These are phyloP conservation scores for Dictyostelium brefeldianum DNA, from an alignment of 78 protist species.

Conservation along the genomic window DNA sequence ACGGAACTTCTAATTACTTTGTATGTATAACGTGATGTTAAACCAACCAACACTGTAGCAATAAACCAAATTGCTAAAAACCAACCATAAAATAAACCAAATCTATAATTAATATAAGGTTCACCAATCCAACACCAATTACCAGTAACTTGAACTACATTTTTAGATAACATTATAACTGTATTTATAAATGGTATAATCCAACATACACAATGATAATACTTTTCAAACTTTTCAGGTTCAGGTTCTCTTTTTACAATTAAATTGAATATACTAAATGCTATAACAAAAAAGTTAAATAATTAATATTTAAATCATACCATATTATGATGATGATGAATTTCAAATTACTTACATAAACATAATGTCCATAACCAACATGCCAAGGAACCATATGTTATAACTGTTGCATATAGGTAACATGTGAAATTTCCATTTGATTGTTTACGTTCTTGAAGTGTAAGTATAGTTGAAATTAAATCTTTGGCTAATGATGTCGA, in stretches of 20 bases:
- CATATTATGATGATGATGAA: neutral
- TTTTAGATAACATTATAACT: slow-evolving; percentile 45
- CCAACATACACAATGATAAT: slow-evolving; percentile 32
- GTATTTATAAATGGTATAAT: slow-evolving; percentile 33
- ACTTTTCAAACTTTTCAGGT: slow-evolving; percentile 52
- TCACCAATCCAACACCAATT: slow-evolving; percentile 74
- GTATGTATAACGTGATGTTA: slow-evolving; percentile 46
- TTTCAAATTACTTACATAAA: slow-evolving; percentile 29
- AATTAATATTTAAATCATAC: neutral
- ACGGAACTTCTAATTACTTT: slow-evolving; percentile 41
- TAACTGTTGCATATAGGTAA: slow-evolving; percentile 24
- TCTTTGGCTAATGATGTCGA: slow-evolving; percentile 39
- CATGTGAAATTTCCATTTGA: slow-evolving; percentile 14
- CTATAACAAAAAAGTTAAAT: neutral
- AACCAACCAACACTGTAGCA: slow-evolving; percentile 36
- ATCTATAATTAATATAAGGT: slow-evolving; percentile 8
- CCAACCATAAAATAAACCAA: slow-evolving; percentile 38
- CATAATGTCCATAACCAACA: slow-evolving; percentile 77
- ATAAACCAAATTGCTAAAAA: slow-evolving; percentile 30
- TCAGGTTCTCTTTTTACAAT: slow-evolving; percentile 69
- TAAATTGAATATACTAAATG: slow-evolving; percentile 50
- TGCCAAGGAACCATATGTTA: slow-evolving; percentile 49
- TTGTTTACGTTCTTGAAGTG: neutral
- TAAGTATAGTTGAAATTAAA: slow-evolving; percentile 4
- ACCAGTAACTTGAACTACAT: slow-evolving; percentile 21